Evolutionary conservation across 2,329 filamentous ascomycete genomes (phyloP), one percentile per base, ranked within the genome.

Genomic region (Pseudodiploospora longispora): DNA sequence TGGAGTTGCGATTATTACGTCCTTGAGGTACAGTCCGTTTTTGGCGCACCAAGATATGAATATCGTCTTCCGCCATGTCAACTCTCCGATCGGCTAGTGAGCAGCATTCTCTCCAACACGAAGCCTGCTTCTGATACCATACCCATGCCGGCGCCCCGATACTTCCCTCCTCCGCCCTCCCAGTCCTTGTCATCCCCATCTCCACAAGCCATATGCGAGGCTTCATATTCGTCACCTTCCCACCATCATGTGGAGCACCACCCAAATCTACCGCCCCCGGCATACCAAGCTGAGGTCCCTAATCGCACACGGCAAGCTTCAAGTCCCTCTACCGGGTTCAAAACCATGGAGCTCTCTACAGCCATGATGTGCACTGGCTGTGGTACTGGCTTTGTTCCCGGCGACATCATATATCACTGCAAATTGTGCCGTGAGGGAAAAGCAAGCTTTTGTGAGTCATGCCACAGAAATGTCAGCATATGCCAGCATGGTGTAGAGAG

Each of bases 311-410:
- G 36, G 36, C 36, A 38, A 27, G 36, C n/a, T 27, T 1, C 19
- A 19, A 3, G 19, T 19, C 3, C 19, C 31, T 6, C 30, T n/a
- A 6, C 40, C 27, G 38, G 8, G 28, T 5, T n/a, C 9, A 30
- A 46, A 34, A 30, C 38, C 19, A 35, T 38, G 27, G 43, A 44
- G 19, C 43, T 49, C 37, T 6, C 28, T 10, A 38, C 46, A 9
- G 44, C 47, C 10, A 39, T 47, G 36, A 49, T 49, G 10, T 49
- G 44, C 27, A 36, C 27, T 28, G 41, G 41, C n/a, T 49, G 44
- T 12, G 44, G 42, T 9, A 27, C 28, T 10, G 47, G 47, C 6
- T 36, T 49, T 2, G 28, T 47, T 4, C 40, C 47, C 3, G 41
- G 29, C 1, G 36, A 49, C n/a, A 35, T 43, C 32, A 39, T 35